Conservation (phyloP, 768 basidiomycete genomes). For the Dioszegia hungarica region DNA sequence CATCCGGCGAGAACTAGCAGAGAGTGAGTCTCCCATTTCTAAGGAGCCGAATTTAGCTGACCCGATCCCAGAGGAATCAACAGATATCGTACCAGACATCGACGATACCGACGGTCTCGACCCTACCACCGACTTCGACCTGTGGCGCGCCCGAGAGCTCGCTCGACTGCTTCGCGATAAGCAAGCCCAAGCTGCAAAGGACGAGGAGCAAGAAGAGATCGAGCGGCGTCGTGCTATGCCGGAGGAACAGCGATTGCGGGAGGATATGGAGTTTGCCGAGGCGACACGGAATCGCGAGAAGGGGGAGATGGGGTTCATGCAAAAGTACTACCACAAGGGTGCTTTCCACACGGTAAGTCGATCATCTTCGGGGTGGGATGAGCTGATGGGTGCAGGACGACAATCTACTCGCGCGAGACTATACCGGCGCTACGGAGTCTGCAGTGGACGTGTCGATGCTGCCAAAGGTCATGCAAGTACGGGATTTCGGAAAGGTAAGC, state of each 20-base stretch:
- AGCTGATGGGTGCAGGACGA: conserved; percentile 60
- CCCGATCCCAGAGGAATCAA: conserved; percentile 69
- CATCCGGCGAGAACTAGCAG: conserved; percentile 81
- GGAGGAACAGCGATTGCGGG: conserved; percentile 84
- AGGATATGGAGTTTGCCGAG: conserved; percentile 82
- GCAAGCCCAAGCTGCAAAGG: conserved; percentile 73
- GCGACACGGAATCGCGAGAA: conserved; percentile 72
- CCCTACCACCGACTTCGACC: conserved; percentile 84
- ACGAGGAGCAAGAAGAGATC: conserved; percentile 82
- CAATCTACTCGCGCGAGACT: conserved; percentile 79
- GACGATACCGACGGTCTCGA: conserved; percentile 95
- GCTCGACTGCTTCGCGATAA: conserved; percentile 91
- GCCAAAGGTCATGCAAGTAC: conserved; percentile 95
- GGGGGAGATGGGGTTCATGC: conserved; percentile 84
- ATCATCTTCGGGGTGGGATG: not conserved
- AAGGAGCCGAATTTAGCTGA: not conserved
- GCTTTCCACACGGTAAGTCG: conserved; percentile 85
- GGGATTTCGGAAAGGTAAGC: conserved; percentile 62
- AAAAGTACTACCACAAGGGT: conserved; percentile 99
- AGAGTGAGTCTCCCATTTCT: conserved; percentile 60
- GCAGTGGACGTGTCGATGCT: conserved; percentile 80
- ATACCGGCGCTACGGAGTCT: conserved; percentile 80
- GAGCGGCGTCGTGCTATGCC: conserved; percentile 87
- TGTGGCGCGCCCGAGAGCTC: conserved; percentile 90
- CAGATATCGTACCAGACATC: conserved; percentile 73